These are phyloP conservation scores for Craterostigma plantagineum DNA, from an alignment of 257 asterid genomes.

Conservation along the genomic window DNA sequence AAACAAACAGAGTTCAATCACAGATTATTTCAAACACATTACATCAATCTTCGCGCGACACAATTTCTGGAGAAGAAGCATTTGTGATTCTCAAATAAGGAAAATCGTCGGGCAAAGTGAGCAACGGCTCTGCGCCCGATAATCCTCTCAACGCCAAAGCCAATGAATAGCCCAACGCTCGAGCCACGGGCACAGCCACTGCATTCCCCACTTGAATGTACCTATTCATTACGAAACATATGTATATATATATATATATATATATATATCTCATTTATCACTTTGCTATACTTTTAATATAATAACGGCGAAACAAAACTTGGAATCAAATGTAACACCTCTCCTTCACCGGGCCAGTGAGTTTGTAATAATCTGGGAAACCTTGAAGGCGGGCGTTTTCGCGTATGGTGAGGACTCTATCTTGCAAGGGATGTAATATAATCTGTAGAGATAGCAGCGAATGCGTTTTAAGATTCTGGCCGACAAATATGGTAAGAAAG, in stretches of 20 bases:
- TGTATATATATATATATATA: too few relatives aligned
- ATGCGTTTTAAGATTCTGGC: too few relatives aligned
- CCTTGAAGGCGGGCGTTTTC: constrained; percentile 94
- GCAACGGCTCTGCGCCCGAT: constrained; percentile 18
- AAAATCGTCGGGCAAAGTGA: constrained; percentile 28
- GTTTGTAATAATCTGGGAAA: constrained; percentile 61
- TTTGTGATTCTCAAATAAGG: constrained; percentile 12
- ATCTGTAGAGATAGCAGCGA: constrained; percentile 13
- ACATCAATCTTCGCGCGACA: background rate
- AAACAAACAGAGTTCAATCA: too few relatives aligned
- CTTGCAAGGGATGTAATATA: constrained; percentile 51
- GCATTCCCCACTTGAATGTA: constrained; percentile 86
- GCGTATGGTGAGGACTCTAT: constrained; percentile 67
- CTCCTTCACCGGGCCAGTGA: constrained; percentile 58
- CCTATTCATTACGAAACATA: constrained; percentile 13
- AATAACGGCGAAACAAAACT: too few relatives aligned
- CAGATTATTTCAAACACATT: too few relatives aligned
- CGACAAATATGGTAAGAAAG: background rate
- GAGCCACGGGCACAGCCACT: constrained; percentile 78
- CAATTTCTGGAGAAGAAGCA: constrained; percentile 10
- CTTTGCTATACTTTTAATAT: too few relatives aligned
- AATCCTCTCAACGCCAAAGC: constrained; percentile 30
- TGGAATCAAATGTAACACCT: too few relatives aligned
- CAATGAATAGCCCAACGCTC: constrained; percentile 49
- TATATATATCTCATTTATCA: too few relatives aligned